These are phyloP conservation scores for Aspergillus hancockii DNA, from an alignment of 495 filamentous ascomycete species.

Conservation along the genomic window DNA sequence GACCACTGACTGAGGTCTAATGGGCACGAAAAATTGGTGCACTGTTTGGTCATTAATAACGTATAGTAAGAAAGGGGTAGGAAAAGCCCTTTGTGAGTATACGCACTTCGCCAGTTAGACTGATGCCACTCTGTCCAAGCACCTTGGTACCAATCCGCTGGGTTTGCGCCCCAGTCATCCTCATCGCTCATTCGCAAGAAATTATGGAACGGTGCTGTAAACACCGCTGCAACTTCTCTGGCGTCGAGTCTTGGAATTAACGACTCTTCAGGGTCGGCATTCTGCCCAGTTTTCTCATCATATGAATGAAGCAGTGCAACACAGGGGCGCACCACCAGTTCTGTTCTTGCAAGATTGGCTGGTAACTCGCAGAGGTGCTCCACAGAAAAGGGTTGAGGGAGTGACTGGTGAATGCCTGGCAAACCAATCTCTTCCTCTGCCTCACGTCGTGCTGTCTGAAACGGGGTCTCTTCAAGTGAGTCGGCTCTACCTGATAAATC, in stretches of 20 bases:
- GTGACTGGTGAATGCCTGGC: conserved; percentile 59
- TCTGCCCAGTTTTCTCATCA: conserved; percentile 34
- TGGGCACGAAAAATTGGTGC: conserved; percentile 88
- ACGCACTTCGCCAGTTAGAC: conserved; percentile 60
- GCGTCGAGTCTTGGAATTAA: conserved; percentile 80
- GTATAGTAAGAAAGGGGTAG: conserved; percentile 8
- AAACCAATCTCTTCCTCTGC: conserved; percentile 90
- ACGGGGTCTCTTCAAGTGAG: conserved; percentile 49
- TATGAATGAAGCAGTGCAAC: conserved; percentile 76
- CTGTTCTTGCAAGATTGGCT: conserved; percentile 74
- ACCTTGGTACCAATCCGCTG: conserved; percentile 59
- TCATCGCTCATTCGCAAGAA: conserved; percentile 62
- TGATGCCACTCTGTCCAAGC: conserved; percentile 62
- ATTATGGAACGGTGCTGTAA: conserved; percentile 76
- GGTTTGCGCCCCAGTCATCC: conserved; percentile 26
- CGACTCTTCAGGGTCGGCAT: conserved; percentile 61
- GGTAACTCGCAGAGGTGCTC: conserved; percentile 86
- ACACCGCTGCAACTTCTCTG: conserved; percentile 87
- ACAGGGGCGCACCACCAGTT: conserved; percentile 80
- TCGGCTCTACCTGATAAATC: conserved; percentile 48
- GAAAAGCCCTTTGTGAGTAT: background rate
- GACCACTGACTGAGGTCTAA: conserved; percentile 59
- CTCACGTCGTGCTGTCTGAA: conserved; percentile 82
- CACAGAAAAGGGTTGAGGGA: conserved; percentile 72
- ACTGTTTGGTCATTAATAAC: conserved; percentile 37